Evolutionary conservation across 371 early-diverging fungal species (phyloP).

Genomic region (Mucor racemosus): DNA sequence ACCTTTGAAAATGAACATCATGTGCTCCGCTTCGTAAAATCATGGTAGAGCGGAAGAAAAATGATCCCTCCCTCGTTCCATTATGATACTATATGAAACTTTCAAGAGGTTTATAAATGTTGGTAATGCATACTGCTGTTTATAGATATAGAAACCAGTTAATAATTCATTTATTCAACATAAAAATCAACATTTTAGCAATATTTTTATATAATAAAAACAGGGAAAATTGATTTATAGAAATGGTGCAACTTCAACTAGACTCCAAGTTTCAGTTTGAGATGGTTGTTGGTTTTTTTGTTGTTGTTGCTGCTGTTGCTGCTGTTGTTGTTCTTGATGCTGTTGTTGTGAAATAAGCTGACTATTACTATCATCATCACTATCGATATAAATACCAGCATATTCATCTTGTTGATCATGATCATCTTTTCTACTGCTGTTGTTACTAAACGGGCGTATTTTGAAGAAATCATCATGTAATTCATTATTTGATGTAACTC

Average conservation of each 20-base stretch:
- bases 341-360: background rate
- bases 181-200: too few relatives aligned
- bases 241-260: conserved; percentile 55
- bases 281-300: background rate
- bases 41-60: too few relatives aligned
- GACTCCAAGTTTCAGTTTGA: conserved; percentile 45
- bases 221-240: conserved; percentile 1
- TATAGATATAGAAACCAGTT: too few relatives aligned
- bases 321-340: conserved; percentile 4
- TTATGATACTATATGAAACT: too few relatives aligned
- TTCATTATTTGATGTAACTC: conserved; percentile 9
- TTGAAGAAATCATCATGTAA: conserved; percentile 30
- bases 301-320: conserved; percentile 12
- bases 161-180: too few relatives aligned
- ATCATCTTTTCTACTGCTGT: conserved; percentile 4
- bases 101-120: too few relatives aligned
- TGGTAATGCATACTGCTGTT: too few relatives aligned
- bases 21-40: too few relatives aligned
- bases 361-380: conserved; percentile 31
- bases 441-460: conserved; percentile 10
- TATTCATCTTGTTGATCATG: conserved; percentile 29
- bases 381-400: conserved; percentile 22
- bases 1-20: too few relatives aligned
- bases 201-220: background rate
- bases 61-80: too few relatives aligned